Evolutionary conservation across 108 stramenopile species (phyloP), one percentile per base, ranked within the genome.

Genomic region (Cyclotella atomus): DNA sequence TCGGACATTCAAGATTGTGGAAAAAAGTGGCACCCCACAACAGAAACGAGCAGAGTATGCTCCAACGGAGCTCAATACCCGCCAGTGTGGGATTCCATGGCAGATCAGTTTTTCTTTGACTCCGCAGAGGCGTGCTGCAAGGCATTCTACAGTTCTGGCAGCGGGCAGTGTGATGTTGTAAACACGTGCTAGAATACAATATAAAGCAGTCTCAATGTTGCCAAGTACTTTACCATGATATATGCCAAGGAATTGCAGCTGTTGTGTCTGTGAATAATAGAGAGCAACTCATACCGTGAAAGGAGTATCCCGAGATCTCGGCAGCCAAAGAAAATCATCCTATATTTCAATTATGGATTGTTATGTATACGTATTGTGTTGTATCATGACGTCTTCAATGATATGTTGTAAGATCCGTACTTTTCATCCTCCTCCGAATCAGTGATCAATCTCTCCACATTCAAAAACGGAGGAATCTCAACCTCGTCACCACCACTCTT

Each of bases 391-490:
- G 3, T 16, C 38, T 74, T 83, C 69, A 76, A 43, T 24, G 83
- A 84, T 29, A 89, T 82, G 34, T 77, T 55, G 53, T 69, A 85
- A 14, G 86, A 86, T 24, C 89, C 85, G 27, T 84, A 87, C 35
- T 70, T 62, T 35, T 73, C 68, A 59, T 86, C 75, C 19, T 82
- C 84, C 49, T 76, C 85, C 43, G 79, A 47, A n/a, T 68, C 73
- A 35, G 69, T 54, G 6, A 44, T 38, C 32, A 82, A 64, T 50
- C 84, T 63, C 6, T 87, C 90, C 6, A 92, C 76, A 25, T 92
- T 68, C 19, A 94, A 65, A 64, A 94, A 94, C 21, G 85, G 79
- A 15, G 91, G 91, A 24, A 91, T 67, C n/a, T 86, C 84, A 2
- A 91, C 87, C 35, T 71, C 63, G 34, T 69, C 80, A 44, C 65